These are phyloP conservation scores for Naumovozyma castellii DNA, from an alignment of 805 yeast species.

Conservation along the genomic window DNA sequence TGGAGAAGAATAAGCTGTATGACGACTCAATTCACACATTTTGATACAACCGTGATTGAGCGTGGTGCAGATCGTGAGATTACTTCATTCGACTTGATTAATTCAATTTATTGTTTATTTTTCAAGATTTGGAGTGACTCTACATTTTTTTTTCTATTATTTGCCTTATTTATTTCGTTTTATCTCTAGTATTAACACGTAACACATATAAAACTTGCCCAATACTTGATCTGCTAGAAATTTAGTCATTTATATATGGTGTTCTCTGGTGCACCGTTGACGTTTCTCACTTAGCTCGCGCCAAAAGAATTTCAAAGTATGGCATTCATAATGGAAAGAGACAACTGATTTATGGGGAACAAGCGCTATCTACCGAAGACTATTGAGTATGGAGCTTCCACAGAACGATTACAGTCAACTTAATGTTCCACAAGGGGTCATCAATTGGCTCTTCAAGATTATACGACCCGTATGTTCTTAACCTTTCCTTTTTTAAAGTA, in stretches of 20 bases:
- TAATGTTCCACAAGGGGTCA: slow-evolving; percentile 21
- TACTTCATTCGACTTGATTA: not conserved
- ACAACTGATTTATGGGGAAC: too few species aligned
- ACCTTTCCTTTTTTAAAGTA: not conserved
- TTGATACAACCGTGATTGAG: not conserved
- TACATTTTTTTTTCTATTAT: not conserved
- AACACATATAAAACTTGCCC: too few species aligned
- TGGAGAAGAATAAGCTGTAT: slow-evolving; percentile 52
- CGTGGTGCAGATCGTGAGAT: slow-evolving; percentile 3
- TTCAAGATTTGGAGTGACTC: not conserved
- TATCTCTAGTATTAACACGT: not conserved
- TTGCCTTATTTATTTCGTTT: not conserved
- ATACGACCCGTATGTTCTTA: slow-evolving; percentile 36
- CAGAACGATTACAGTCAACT: not conserved
- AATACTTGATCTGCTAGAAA: too few species aligned
- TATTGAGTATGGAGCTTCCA: too few species aligned
- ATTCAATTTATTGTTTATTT: not conserved
- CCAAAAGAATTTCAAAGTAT: too few species aligned
- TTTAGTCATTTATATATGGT: too few species aligned
- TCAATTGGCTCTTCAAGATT: slow-evolving; percentile 52
- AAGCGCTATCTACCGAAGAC: too few species aligned
- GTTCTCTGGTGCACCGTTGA: too few species aligned
- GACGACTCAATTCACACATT: not conserved
- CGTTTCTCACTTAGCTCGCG: too few species aligned
- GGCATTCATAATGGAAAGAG: too few species aligned